A percentile compares a stretch with the other conserved stretches of the same genome.
These are phyloP conservation scores for Manihot esculenta DNA, from an alignment of 441 rosid genomes.

Conservation along the genomic window DNA sequence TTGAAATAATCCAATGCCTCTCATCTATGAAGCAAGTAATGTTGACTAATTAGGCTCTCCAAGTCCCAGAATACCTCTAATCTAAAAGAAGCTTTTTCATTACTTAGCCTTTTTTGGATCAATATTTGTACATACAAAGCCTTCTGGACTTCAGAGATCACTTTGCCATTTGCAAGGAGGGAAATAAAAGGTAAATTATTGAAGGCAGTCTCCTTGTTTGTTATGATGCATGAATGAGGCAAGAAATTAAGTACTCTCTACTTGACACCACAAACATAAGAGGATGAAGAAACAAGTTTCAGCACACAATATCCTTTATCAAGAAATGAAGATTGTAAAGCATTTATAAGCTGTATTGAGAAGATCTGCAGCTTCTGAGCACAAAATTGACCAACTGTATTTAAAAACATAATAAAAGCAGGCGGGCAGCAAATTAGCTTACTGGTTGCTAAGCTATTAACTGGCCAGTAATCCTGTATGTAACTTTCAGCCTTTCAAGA, in stretches of 20 bases:
- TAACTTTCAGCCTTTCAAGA: constrained; percentile 7
- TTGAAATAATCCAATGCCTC: not conserved
- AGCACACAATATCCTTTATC: not conserved
- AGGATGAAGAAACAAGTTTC: not conserved
- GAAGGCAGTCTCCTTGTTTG: not conserved
- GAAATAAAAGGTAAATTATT: not conserved
- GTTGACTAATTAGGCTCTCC: not conserved
- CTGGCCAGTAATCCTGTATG: not conserved
- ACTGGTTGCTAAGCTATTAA: constrained; percentile 11
- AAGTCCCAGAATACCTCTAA: not conserved
- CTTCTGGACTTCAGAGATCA: not conserved
- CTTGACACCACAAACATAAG: not conserved
- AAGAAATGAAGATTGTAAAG: constrained; percentile 8
- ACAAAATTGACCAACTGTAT: constrained; percentile 5
- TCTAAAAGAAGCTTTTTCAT: not conserved
- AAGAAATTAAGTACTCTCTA: not conserved
- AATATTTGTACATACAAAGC: not conserved
- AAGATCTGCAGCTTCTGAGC: constrained; percentile 8
- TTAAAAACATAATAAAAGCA: not conserved
- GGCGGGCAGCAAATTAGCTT: constrained; percentile 8
- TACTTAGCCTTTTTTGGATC: not conserved
- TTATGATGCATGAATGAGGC: too few relatives aligned
- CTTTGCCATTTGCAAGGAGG: not conserved
- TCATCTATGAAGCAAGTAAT: not conserved
- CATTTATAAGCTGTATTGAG: constrained; percentile 4